Conservation (phyloP, 768 basidiomycete species). For the Xanthoconium purpureum region DNA sequence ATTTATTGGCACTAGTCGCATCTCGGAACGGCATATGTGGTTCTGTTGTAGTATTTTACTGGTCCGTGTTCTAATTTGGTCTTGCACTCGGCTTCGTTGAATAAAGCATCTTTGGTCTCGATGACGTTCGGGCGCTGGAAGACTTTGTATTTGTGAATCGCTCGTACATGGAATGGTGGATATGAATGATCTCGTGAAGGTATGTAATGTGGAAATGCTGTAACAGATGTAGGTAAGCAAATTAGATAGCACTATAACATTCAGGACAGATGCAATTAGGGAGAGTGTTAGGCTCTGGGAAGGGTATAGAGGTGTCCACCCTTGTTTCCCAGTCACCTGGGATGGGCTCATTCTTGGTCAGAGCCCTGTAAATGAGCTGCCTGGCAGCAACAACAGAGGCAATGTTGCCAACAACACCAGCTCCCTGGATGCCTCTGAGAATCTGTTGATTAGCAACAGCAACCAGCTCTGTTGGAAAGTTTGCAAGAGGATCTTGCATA, state of each 20-base stretch:
- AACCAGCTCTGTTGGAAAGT: slow-evolving; percentile 41
- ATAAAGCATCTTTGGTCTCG: not conserved
- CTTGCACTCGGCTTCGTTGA: not conserved
- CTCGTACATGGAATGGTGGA: not conserved
- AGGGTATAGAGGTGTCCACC: slow-evolving; percentile 23
- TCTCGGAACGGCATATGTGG: not conserved
- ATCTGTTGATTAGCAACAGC: slow-evolving; percentile 51
- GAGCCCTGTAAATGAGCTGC: slow-evolving; percentile 40
- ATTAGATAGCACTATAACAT: slow-evolving; percentile 44
- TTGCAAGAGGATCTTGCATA: not conserved
- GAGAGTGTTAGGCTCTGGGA: slow-evolving; percentile 18
- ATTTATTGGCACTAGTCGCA: slow-evolving; percentile 4
- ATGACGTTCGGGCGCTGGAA: not conserved
- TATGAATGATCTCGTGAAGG: not conserved
- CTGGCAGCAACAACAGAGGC: slow-evolving; percentile 45
- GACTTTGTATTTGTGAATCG: not conserved
- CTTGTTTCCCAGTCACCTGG: slow-evolving; percentile 42
- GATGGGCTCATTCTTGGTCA: slow-evolving; percentile 28
- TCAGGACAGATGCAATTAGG: slow-evolving; percentile 41
- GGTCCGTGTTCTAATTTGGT: slow-evolving; percentile 12
- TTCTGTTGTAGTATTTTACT: slow-evolving; percentile 7
- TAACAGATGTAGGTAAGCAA: not conserved
- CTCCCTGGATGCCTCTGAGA: slow-evolving; percentile 40
- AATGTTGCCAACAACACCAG: slow-evolving; percentile 53
- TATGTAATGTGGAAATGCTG: not conserved